These are phyloP conservation scores for Cryptococcus sp. DNA, from an alignment of 1,284 basidiomycete genomes.

Conservation along the genomic window DNA sequence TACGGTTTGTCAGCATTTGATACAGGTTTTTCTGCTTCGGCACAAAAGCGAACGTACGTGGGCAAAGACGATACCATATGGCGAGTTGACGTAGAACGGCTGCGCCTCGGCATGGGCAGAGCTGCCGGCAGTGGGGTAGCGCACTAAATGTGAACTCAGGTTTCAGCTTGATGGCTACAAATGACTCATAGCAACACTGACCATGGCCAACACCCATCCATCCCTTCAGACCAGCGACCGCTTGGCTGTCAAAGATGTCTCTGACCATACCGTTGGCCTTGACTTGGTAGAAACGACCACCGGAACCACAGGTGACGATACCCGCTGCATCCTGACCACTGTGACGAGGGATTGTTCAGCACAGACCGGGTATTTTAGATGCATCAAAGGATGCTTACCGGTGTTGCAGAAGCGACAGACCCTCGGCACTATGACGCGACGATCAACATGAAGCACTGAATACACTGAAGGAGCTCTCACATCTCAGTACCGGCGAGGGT, in stretches of 20 bases:
- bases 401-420: constrained; percentile 86
- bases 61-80: constrained; percentile 90
- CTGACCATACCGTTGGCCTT: constrained; percentile 99
- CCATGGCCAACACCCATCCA: constrained; percentile 99
- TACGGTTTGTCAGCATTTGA: constrained; percentile 50
- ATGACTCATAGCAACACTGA: constrained; percentile 52
- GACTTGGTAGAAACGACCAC: constrained; percentile 95
- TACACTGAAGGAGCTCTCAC: constrained; percentile 39
- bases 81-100: constrained; percentile 99
- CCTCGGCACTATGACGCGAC: constrained; percentile 62
- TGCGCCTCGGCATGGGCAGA: constrained; percentile 98
- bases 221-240: constrained; percentile 77
- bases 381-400: constrained; percentile 53
- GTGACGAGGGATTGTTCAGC: constrained; percentile 7
- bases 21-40: not conserved
- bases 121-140: constrained; percentile 97
- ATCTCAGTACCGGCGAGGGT: constrained; percentile 73
- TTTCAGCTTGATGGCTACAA: not conserved
- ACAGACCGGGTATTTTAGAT: constrained; percentile 2
- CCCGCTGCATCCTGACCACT: constrained; percentile 96
- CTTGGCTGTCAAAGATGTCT: constrained; percentile 87
- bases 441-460: not conserved
- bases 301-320: constrained; percentile 92
- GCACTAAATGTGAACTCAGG: constrained; percentile 60
- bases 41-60: constrained; percentile 67